Evolutionary conservation across 768 basidiomycete genomes (phyloP).

Genomic region (Symmetrospora coprosmae): DNA sequence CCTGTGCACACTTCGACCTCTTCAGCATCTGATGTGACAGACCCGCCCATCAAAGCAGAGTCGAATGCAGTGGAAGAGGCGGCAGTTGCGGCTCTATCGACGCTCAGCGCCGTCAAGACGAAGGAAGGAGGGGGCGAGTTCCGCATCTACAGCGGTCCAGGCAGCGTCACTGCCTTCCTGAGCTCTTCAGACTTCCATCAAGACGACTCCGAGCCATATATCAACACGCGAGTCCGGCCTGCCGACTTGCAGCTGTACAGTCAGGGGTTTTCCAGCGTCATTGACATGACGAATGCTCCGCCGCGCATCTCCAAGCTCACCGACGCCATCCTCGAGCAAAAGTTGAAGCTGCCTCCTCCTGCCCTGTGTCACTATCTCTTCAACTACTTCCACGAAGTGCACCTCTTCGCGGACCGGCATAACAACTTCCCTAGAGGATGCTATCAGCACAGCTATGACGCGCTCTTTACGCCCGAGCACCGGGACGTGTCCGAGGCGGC

Average conservation of each 20-base stretch:
- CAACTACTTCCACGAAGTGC: not conserved
- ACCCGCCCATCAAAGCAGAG: slow-evolving; percentile 5
- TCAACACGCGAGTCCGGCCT: not conserved
- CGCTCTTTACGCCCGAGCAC: not conserved
- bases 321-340: slow-evolving; percentile 16
- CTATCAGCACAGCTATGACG: slow-evolving; percentile 3
- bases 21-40: not conserved
- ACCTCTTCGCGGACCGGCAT: not conserved
- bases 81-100: slow-evolving; percentile 4
- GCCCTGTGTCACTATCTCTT: slow-evolving; percentile 15
- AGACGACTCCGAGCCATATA: not conserved
- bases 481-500: not conserved
- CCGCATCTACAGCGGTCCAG: slow-evolving; percentile 12
- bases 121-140: slow-evolving; percentile 17
- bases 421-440: not conserved
- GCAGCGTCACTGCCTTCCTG: not conserved
- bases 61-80: slow-evolving; percentile 8
- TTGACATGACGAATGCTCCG: not conserved
- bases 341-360: slow-evolving; percentile 7
- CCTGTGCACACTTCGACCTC: not conserved
- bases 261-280: not conserved
- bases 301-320: not conserved
- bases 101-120: not conserved
- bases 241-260: not conserved
- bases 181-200: not conserved